These are phyloP conservation scores for Grifola frondosa DNA, from an alignment of 1,284 basidiomycete species.

Conservation along the genomic window DNA sequence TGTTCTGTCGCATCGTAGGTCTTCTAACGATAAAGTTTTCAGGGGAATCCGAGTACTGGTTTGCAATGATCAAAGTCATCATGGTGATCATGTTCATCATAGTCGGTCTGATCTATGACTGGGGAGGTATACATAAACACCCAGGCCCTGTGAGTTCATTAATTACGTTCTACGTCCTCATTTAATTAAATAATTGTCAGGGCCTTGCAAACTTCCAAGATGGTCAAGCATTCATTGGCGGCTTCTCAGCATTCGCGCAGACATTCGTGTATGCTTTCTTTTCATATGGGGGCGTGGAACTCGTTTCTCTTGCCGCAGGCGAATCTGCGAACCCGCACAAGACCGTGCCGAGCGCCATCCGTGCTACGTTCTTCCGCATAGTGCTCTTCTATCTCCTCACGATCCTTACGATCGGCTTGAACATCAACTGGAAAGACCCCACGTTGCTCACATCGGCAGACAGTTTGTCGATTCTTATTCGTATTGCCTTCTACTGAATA, in stretches of 20 bases:
- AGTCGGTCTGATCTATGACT: constrained; percentile 44
- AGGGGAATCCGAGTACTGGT: constrained; percentile 35
- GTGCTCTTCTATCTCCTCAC: constrained; percentile 61
- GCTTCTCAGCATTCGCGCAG: constrained; percentile 52
- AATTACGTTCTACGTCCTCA: neutral
- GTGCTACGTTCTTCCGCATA: constrained; percentile 67
- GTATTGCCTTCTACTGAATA: neutral
- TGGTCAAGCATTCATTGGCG: constrained; percentile 51
- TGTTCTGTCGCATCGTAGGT: neutral
- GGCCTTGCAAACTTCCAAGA: constrained; percentile 54
- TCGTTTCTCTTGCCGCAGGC: constrained; percentile 65
- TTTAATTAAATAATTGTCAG: constrained; percentile 28
- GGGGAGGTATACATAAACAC: constrained; percentile 54
- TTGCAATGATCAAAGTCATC: constrained; percentile 33
- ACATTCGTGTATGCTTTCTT: constrained; percentile 61
- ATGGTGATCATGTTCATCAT: constrained; percentile 33
- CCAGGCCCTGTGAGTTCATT: constrained; percentile 44
- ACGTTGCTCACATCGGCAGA: constrained; percentile 46
- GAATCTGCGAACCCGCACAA: constrained; percentile 59
- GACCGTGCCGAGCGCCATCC: constrained; percentile 66
- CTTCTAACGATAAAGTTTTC: neutral
- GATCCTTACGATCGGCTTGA: constrained; percentile 55
- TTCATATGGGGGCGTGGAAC: constrained; percentile 76
- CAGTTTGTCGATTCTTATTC: constrained; percentile 28
- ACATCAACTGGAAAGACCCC: constrained; percentile 52